Base-by-base conservation (phyloP, 768 basidiomycete genomes). In the Pholiota conissans region DNA sequence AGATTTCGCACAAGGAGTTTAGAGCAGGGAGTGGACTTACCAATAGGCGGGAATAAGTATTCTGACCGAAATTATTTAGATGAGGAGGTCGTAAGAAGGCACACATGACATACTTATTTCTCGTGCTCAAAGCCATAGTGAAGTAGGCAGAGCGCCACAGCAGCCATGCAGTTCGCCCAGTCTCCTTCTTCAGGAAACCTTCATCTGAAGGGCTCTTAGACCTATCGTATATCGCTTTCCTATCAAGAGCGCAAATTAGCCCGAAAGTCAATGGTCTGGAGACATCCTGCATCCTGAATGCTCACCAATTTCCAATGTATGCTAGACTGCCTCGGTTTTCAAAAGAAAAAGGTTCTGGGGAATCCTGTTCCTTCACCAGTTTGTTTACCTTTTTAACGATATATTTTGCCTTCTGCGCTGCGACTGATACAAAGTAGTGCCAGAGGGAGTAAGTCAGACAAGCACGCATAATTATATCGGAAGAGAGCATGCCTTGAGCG, bases 81-180 rank as follows among this genome's bases (percentile, higher is more conserved):
- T 53, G 35, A 40, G 29, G 47, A 20, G 18, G n/a, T 22, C 51
- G 22, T 3, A 22, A 34, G 5, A 32, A 7, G 20, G 42, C 32
- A 30, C 49, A 46, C 20, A 7, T 24, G 7, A 78, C 80, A 64
- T 61, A 85, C 85, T 85, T 89, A 71, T 91, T 91, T 69, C 88
- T 76, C 60, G 81, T 57, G 65, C 87, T 90, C 52, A 92, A 69
- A 3, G 89, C 89, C 82, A 83, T 84, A 5, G 87, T 88, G 69
- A 90, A 89, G 72, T 93, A 92, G 1, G 90, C 89, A 16, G 86
- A 87, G 52, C 90, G 78, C 90, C 90, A 91, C 48, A 91, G 75
- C 29, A 91, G 74, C 89, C 89, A 91, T 10, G 90, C 90, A 35
- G 89, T 60, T 34, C 87, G 79, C 26, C 89, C 84, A 35, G 83